phyloP scores from a whole-genome alignment of 805 yeast species.

The Lipomyces mesembrius region DNA sequence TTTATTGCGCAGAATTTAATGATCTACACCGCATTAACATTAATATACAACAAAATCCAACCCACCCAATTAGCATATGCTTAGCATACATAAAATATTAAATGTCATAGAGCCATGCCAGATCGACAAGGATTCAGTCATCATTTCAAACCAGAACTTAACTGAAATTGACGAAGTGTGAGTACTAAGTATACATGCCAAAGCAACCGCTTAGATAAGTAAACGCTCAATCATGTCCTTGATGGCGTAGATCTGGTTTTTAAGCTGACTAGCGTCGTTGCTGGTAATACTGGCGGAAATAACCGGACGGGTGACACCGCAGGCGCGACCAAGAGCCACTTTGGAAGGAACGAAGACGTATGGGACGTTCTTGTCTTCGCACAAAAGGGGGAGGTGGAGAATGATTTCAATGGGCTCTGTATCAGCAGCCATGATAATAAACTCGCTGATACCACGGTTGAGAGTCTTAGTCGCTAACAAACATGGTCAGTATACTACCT shows the following conservation, averaged over 20 bases:
- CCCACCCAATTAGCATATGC: no score
- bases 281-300: conserved; percentile 98
- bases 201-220: conserved; percentile 63
- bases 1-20: no score
- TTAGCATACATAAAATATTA: no score
- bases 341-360: conserved; percentile 98
- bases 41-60: no score
- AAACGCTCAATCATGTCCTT: conserved; percentile 99
- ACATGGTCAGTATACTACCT: background rate
- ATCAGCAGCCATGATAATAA: conserved; percentile 87
- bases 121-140: background rate
- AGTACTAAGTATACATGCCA: conserved; percentile 1
- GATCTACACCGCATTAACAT: no score
- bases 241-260: conserved; percentile 94
- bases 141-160: background rate
- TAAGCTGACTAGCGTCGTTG: conserved; percentile 96
- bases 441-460: conserved; percentile 37
- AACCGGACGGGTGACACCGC: conserved; percentile 99
- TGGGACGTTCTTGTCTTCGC: conserved; percentile 99
- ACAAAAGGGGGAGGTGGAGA: conserved; percentile 93
- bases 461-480: conserved; percentile 36
- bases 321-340: conserved; percentile 98
- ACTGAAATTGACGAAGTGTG: background rate
- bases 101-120: no score
- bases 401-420: conserved; percentile 99